Base-by-base conservation (phyloP, 139 green algal species). In the Coccomyxa sp. region DNA sequence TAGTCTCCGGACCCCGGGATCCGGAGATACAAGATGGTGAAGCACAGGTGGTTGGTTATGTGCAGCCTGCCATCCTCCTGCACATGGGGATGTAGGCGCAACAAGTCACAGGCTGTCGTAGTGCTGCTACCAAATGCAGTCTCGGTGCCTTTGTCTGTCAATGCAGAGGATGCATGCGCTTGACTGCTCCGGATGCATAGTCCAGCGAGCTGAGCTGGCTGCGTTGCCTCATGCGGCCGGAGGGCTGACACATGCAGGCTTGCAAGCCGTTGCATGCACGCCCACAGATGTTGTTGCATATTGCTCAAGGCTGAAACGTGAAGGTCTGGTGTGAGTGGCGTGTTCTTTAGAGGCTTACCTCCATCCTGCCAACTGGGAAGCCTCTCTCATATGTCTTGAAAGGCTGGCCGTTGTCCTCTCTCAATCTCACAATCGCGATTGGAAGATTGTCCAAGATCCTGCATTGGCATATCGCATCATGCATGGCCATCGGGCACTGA, bases 401-500 rank as follows among this genome's bases (percentile, higher is more conserved):
- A 39, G 81, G 41, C 35, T 85, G 73, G 16, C 90, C 88, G 39
- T 97, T 90, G 24, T 94, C 86, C 44, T 96, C 91, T n/a, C 87
- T 82, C 77, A 95, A 87, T 75, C 91, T 90, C 9, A 94, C 89
- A 85, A 98, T 98, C 7, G 93, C 97, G 2, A 98, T 92, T 27
- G 97, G 97, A 54, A 99, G 85, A 82, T 99, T 99, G 90, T 99
- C 97, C 75, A 99, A 84, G 73, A 99, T 99, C 93, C 91, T 95
- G 82, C 71, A n/a, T n/a, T n/a, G n/a, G n/a, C n/a, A 78, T 0
- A 80, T 36, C 16, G 58, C 71, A n/a, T 37, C 29, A 72, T 37
- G 64, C 69, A 29, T 41, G 24, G 27, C 64, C n/a, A n/a, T n/a
- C n/a, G n/a, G n/a, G n/a, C n/a, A n/a, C n/a, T n/a, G n/a, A n/a